phyloP scores from a whole-genome alignment of 495 filamentous ascomycete species.

The Bryoglossum gracile region DNA sequence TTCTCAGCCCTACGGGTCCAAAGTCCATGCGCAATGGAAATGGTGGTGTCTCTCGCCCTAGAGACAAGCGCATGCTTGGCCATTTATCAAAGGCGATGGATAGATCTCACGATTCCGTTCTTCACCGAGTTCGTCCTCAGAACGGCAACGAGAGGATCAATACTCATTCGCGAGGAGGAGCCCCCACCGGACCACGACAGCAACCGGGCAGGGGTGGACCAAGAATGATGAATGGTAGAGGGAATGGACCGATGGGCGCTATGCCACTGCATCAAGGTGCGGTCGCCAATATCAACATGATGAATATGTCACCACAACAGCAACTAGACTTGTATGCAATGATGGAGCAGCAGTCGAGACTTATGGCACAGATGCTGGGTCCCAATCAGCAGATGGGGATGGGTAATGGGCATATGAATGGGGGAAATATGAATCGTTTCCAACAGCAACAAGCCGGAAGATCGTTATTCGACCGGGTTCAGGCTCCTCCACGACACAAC shows the following conservation, averaged over 20 bases:
- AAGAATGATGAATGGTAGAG: constrained; percentile 40
- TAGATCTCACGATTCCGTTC: constrained; percentile 57
- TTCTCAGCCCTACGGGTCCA: constrained; percentile 79
- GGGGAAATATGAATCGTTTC: constrained; percentile 25
- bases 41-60: constrained; percentile 26
- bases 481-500: constrained; percentile 32
- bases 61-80: constrained; percentile 73
- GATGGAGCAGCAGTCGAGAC: constrained; percentile 81
- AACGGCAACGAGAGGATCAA: constrained; percentile 68
- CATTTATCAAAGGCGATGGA: constrained; percentile 87
- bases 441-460: constrained; percentile 41
- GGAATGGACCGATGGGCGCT: constrained; percentile 35
- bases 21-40: constrained; percentile 85
- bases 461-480: constrained; percentile 73
- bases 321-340: constrained; percentile 77
- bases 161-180: constrained; percentile 61
- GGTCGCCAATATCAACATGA: constrained; percentile 18
- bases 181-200: constrained; percentile 62
- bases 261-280: constrained; percentile 26
- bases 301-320: constrained; percentile 46
- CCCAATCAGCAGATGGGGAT: constrained; percentile 34
- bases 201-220: constrained; percentile 27
- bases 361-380: constrained; percentile 56
- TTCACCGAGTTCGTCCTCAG: constrained; percentile 74
- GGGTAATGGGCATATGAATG: constrained; percentile 25